These are phyloP conservation scores for Talaromyces sp. DNA, from an alignment of 2,329 filamentous ascomycete species.

Conservation along the genomic window DNA sequence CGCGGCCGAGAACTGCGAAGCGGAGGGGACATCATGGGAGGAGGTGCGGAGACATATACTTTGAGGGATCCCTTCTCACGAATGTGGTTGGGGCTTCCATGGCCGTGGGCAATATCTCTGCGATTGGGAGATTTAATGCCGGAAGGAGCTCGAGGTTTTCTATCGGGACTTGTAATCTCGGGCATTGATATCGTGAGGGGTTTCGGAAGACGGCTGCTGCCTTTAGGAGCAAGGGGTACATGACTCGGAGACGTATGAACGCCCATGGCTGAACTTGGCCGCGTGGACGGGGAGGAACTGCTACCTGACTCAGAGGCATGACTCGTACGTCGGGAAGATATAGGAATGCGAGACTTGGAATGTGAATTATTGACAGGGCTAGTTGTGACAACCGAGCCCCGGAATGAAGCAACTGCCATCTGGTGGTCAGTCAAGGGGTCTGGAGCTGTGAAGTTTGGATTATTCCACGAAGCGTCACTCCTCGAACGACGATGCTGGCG, in stretches of 20 bases:
- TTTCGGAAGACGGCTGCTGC: constrained; percentile 37
- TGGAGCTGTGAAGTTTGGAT: constrained; percentile 21
- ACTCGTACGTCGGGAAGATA: constrained; percentile 35
- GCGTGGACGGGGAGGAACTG: constrained; percentile 29
- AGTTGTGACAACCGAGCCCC: constrained; percentile 21
- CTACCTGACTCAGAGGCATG: constrained; percentile 35
- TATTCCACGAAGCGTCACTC: constrained; percentile 53
- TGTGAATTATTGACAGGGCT: constrained; percentile 24
- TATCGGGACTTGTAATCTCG: constrained; percentile 19
- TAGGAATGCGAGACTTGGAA: constrained; percentile 42
- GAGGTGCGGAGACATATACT: constrained; percentile 66
- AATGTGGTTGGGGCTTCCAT: constrained; percentile 28
- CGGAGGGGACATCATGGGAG: constrained; percentile 69
- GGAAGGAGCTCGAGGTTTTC: constrained; percentile 23
- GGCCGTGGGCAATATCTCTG: constrained; percentile 26
- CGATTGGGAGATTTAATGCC: constrained; percentile 29
- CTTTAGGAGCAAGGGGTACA: constrained; percentile 33
- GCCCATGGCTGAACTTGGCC: constrained; percentile 27
- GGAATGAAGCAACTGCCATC: constrained; percentile 29
- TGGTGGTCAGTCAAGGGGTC: constrained; percentile 24
- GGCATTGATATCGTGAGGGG: constrained; percentile 13
- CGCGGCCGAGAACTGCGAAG: constrained; percentile 77
- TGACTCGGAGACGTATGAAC: constrained; percentile 23
- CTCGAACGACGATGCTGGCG: constrained; percentile 34
- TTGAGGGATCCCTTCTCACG: constrained; percentile 59